Conservation (phyloP, 441 rosid species). For the Eugenia klotzschiana region DNA sequence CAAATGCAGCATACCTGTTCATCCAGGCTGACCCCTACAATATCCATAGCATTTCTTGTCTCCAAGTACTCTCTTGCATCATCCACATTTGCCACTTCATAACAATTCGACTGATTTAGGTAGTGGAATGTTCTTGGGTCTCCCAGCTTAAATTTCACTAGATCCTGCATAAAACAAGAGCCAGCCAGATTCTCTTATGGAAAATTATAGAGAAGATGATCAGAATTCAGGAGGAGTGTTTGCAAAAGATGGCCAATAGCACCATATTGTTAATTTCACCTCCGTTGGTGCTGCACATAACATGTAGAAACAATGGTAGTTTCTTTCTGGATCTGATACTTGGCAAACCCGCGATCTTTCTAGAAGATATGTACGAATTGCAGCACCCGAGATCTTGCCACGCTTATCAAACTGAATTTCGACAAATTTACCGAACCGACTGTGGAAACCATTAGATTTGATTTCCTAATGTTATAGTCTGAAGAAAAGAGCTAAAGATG, state of each 20-base stretch:
- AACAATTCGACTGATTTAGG: constrained; percentile 52
- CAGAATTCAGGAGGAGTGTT: neutral
- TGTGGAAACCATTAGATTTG: constrained; percentile 4
- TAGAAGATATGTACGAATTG: constrained; percentile 57
- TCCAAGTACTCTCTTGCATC: constrained; percentile 57
- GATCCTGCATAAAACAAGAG: constrained; percentile 23
- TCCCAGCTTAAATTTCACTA: constrained; percentile 40
- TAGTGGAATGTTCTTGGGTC: constrained; percentile 46
- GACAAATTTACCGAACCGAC: constrained; percentile 80
- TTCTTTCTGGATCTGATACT: constrained; percentile 61
- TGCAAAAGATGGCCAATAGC: neutral
- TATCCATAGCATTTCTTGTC: constrained; percentile 67
- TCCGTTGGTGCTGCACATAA: constrained; percentile 61
- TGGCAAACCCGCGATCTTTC: constrained; percentile 75
- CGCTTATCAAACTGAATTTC: constrained; percentile 70
- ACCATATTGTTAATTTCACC: constrained; percentile 12
- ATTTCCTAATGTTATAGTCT: neutral
- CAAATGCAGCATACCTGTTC: constrained; percentile 28
- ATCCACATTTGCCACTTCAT: constrained; percentile 42
- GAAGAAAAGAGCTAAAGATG: neutral
- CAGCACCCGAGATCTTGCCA: constrained; percentile 72
- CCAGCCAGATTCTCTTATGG: neutral
- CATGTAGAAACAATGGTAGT: constrained; percentile 67
- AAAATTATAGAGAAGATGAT: neutral
- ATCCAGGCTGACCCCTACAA: constrained; percentile 48